phyloP scores from a whole-genome alignment of 805 yeast genomes.

The Pichia paraexigua region DNA sequence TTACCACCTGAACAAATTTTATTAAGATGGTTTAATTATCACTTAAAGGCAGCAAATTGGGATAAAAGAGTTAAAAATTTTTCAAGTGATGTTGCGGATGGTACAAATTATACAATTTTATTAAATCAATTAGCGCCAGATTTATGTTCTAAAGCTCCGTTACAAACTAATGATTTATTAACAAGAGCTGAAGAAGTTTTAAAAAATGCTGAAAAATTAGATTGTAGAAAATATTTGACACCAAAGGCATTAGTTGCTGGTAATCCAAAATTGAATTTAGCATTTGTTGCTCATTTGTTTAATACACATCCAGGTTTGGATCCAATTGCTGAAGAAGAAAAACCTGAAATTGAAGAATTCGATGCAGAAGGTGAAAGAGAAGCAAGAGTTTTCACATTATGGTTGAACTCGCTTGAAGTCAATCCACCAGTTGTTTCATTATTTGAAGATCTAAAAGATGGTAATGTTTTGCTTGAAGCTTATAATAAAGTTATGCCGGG shows the following conservation, averaged over 20 bases:
- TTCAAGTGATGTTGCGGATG: conserved; percentile 82
- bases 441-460: conserved; percentile 94
- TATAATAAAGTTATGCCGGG: conserved; percentile 96
- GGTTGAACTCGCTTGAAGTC: conserved; percentile 95
- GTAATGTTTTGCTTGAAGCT: conserved; percentile 81
- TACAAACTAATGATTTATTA: conserved; percentile 66
- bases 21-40: conserved; percentile 96
- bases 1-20: conserved; percentile 96
- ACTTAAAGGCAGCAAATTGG: conserved; percentile 88
- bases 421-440: conserved; percentile 88
- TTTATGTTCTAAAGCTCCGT: conserved; percentile 72
- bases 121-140: conserved; percentile 84
- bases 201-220: conserved; percentile 80
- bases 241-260: conserved; percentile 92
- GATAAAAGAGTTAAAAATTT: conserved; percentile 80
- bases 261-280: conserved; percentile 91
- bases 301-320: conserved; percentile 96
- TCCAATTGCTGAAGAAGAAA: conserved; percentile 86
- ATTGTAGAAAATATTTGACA: conserved; percentile 89
- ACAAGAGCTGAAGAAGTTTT: conserved; percentile 84
- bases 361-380: conserved; percentile 99
- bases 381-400: conserved; percentile 94
- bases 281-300: conserved; percentile 94
- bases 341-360: conserved; percentile 92
- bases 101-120: conserved; percentile 88